phyloP scores from a whole-genome alignment of 1,284 basidiomycete species.

The Cryptococcus neoformans region DNA sequence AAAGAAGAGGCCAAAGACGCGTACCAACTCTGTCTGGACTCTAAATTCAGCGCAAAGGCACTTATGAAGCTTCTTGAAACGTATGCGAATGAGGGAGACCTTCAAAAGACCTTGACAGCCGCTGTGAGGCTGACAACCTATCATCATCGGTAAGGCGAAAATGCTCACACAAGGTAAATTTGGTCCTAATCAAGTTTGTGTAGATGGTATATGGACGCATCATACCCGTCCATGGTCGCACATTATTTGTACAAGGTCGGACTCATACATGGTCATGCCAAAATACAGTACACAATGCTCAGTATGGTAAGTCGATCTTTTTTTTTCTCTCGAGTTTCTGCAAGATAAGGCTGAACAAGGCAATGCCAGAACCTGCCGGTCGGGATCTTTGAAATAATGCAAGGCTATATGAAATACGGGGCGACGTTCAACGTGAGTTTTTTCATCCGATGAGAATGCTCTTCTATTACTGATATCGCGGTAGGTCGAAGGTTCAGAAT shows the following conservation, averaged over 20 bases:
- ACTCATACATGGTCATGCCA: constrained; percentile 87
- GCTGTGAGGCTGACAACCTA: constrained; percentile 92
- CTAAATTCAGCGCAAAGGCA: constrained; percentile 84
- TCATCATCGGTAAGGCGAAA: constrained; percentile 58
- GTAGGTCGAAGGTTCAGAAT: constrained; percentile 1
- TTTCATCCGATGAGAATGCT: background rate
- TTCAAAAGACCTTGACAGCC: constrained; percentile 83
- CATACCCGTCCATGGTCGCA: constrained; percentile 87
- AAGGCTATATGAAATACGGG: constrained; percentile 55
- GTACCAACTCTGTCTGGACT: constrained; percentile 88
- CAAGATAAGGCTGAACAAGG: background rate
- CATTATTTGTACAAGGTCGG: constrained; percentile 89
- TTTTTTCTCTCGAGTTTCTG: background rate
- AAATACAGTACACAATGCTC: constrained; percentile 88
- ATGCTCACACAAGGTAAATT: constrained; percentile 1
- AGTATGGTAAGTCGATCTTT: constrained; percentile 64
- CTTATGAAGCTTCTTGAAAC: constrained; percentile 90
- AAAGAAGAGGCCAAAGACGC: constrained; percentile 98
- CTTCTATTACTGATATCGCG: background rate
- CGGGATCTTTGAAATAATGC: constrained; percentile 79
- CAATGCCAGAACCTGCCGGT: constrained; percentile 62
- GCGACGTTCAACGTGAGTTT: constrained; percentile 27
- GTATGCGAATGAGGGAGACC: constrained; percentile 91
- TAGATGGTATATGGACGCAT: constrained; percentile 65
- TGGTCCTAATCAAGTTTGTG: background rate